phyloP scores from a whole-genome alignment of 2,329 filamentous ascomycete genomes.

The Ophiostoma novo-ulmi region DNA sequence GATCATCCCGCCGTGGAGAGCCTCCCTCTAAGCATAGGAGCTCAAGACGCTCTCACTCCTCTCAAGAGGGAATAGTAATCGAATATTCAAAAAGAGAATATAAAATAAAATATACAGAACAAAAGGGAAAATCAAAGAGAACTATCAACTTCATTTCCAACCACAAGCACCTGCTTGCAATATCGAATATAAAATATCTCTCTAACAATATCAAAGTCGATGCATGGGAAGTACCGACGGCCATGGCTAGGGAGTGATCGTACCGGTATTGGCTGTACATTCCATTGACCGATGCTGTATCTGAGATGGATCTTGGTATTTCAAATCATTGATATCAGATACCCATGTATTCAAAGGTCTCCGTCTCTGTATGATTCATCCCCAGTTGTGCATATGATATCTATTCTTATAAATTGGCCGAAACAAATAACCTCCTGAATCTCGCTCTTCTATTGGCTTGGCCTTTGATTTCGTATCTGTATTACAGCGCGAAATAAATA shows the following conservation, averaged over 20 bases:
- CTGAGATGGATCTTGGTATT: not conserved
- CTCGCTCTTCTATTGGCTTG: slow-evolving; percentile 1
- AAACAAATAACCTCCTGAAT: not conserved
- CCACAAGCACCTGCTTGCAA: not conserved
- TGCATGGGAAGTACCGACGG: not conserved
- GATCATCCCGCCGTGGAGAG: not conserved
- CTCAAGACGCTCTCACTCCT: not conserved
- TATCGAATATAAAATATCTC: not conserved
- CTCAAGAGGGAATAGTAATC: not conserved
- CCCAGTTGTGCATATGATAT: not conserved
- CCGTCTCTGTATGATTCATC: not conserved
- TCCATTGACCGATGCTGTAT: not conserved
- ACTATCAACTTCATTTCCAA: not conserved
- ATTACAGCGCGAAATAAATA: not conserved
- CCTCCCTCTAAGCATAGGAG: not conserved
- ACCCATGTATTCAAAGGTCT: not conserved
- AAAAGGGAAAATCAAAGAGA: not conserved
- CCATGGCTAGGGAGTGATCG: not conserved
- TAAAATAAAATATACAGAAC: not conserved
- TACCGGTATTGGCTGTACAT: not conserved
- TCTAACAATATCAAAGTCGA: too few species aligned
- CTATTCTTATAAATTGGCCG: not conserved
- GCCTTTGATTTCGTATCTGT: not conserved
- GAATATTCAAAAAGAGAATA: not conserved
- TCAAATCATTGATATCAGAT: not conserved